Base-by-base conservation (phyloP, 2,329 filamentous ascomycete species). In the Fusarium miscanthi region DNA sequence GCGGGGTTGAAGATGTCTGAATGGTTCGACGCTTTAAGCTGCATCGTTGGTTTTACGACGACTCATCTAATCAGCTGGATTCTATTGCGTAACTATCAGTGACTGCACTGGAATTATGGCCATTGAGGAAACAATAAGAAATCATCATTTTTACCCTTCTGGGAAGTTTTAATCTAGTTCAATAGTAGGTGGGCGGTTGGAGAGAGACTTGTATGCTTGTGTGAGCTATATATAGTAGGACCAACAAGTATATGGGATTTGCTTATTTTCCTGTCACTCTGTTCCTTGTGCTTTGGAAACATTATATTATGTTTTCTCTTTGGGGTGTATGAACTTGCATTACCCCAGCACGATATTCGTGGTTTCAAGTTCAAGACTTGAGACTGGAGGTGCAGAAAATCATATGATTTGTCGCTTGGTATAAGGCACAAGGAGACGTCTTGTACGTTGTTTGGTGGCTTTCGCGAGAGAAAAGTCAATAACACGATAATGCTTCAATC, bases 1-100 rank as follows among this genome's bases (percentile, higher is more conserved):
- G 67, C 49, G 71, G 71, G 66, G 67, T 61, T 59, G 35, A 12
- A 31, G 16, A 30, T 31, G 48, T 61, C 31, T 21, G 31, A 37
- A 69, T 72, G 57, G 59, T 60, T 49, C 58, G 45, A 66, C 49
- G 19, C 23, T 30, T 23, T 6, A 23, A 31, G 38, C 21, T 45
- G n/a, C 23, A 21, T 31, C 12, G 38, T n/a, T n/a, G 31, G 31
- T n/a, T 40, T 49, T 49, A 58, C 54, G 54, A 58, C 54, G 54
- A 37, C 41, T 49, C 54, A 49, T 58, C n/a, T 62, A 38, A 45
- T 25, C 31, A 35, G 25, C 14, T 33, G 27, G 30, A 38, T 38
- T 38, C 16, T 37, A 23, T 59, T 52, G 57, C 38, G 37, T 64
- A 51, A 63, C 31, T 51, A 14, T 38, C 30, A 51, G 17, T 25